A percentile compares a stretch with the other conserved stretches of the same genome.
phyloP scores from a whole-genome alignment of 2,329 filamentous ascomycete species.

The Colletotrichum liriopes region DNA sequence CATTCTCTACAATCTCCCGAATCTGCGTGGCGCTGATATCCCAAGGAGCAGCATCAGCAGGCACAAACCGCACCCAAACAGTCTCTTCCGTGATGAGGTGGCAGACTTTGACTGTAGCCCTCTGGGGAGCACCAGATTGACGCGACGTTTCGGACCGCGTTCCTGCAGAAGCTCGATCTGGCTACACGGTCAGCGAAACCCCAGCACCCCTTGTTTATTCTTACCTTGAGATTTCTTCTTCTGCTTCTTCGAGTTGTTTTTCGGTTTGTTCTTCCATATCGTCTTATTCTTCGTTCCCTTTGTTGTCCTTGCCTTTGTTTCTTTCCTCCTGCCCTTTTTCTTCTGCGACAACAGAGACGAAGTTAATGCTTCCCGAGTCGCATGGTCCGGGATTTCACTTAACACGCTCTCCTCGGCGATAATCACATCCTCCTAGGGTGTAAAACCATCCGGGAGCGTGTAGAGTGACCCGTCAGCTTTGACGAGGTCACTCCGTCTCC shows the following conservation, averaged over 20 bases:
- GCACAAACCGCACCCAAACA: slow-evolving; percentile 8
- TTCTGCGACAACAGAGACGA: background rate
- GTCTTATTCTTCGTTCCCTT: background rate
- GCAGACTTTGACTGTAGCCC: background rate
- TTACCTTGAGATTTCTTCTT: background rate
- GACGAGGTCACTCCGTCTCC: background rate
- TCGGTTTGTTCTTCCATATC: background rate
- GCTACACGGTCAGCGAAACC: background rate
- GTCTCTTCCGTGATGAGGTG: too few relatives aligned
- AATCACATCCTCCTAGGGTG: background rate
- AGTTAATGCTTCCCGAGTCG: background rate
- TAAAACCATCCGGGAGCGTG: background rate
- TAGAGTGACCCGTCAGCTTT: background rate
- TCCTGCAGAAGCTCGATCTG: background rate
- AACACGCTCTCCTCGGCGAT: background rate
- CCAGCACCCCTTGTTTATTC: background rate
- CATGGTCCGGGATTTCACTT: background rate
- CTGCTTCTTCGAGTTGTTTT: background rate
- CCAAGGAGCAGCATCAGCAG: background rate
- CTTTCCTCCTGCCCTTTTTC: background rate
- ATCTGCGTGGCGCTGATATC: background rate
- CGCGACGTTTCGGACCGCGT: background rate
- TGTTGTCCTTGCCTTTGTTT: background rate
- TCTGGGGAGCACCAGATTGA: background rate
- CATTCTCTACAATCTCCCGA: background rate